Conservation (phyloP, 495 filamentous ascomycete species). For the Bathelium albidoporum region DNA sequence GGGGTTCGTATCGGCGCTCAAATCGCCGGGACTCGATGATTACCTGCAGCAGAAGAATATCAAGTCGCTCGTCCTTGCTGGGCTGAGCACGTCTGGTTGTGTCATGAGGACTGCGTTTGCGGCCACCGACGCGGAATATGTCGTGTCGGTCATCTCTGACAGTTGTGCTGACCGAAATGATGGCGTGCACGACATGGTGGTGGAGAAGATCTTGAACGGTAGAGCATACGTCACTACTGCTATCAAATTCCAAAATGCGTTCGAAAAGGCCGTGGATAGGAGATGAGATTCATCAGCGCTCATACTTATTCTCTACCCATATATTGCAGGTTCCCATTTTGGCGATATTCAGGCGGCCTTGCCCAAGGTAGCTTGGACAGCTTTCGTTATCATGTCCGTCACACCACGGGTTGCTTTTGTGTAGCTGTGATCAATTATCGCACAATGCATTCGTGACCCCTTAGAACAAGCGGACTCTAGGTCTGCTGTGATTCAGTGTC, state of each 20-base stretch:
- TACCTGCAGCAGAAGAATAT: slow-evolving; percentile 23
- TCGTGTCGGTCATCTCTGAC: slow-evolving; percentile 24
- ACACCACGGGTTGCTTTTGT: too few relatives aligned
- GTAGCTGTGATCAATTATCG: too few relatives aligned
- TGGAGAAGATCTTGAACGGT: slow-evolving; percentile 17
- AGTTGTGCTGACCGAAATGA: slow-evolving; percentile 24
- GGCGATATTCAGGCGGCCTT: too few relatives aligned
- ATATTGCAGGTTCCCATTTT: too few relatives aligned
- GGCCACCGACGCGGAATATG: slow-evolving; percentile 23
- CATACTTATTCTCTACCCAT: too few relatives aligned
- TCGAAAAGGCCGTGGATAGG: neutral
- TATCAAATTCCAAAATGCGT: slow-evolving; percentile 10
- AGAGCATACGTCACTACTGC: slow-evolving; percentile 16
- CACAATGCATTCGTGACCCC: too few relatives aligned
- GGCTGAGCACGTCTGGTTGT: slow-evolving; percentile 26
- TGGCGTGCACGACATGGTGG: slow-evolving; percentile 23
- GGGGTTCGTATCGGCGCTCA: slow-evolving; percentile 26
- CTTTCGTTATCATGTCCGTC: too few relatives aligned
- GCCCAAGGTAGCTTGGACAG: too few relatives aligned
- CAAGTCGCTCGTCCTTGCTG: slow-evolving; percentile 22
- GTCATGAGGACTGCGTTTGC: slow-evolving; percentile 26
- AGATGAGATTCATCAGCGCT: neutral
- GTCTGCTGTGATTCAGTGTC: too few relatives aligned
- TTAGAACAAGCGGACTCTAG: too few relatives aligned
- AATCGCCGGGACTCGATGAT: slow-evolving; percentile 23